phyloP scores from a whole-genome alignment of 2,329 filamentous ascomycete genomes.

The Aureobasidium lini region DNA sequence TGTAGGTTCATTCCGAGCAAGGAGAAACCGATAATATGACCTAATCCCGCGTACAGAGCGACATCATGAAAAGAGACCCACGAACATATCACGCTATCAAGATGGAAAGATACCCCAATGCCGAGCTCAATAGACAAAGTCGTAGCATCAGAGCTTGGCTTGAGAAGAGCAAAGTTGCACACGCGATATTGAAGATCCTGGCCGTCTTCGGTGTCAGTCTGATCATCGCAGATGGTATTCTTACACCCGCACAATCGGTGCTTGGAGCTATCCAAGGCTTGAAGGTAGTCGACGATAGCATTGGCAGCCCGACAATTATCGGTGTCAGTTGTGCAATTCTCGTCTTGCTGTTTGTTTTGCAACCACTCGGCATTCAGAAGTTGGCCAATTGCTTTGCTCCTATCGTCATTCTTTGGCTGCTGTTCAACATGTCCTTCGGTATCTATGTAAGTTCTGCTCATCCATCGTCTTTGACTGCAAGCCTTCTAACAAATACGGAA shows the following conservation, averaged over 20 bases:
- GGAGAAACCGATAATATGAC: background rate
- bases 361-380: constrained; percentile 57
- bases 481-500: constrained; percentile 5
- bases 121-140: constrained; percentile 48
- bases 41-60: constrained; percentile 32
- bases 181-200: constrained; percentile 50
- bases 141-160: constrained; percentile 49
- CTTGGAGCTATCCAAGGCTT: constrained; percentile 59
- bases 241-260: constrained; percentile 64
- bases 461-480: too few relatives aligned
- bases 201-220: constrained; percentile 60
- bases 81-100: constrained; percentile 48
- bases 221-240: constrained; percentile 59
- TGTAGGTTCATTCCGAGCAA: constrained; percentile 28
- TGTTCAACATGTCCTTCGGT: constrained; percentile 55
- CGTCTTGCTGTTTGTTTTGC: constrained; percentile 54
- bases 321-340: constrained; percentile 59
- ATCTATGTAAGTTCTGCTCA: constrained; percentile 43
- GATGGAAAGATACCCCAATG: constrained; percentile 52
- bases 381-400: constrained; percentile 57
- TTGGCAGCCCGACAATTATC: constrained; percentile 51
- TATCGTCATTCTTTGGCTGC: constrained; percentile 60
- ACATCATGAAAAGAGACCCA: constrained; percentile 55
- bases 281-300: constrained; percentile 50
- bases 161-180: constrained; percentile 48